Evolutionary conservation across 768 basidiomycete genomes (phyloP).

Genomic region (Leccinum truebloodii): DNA sequence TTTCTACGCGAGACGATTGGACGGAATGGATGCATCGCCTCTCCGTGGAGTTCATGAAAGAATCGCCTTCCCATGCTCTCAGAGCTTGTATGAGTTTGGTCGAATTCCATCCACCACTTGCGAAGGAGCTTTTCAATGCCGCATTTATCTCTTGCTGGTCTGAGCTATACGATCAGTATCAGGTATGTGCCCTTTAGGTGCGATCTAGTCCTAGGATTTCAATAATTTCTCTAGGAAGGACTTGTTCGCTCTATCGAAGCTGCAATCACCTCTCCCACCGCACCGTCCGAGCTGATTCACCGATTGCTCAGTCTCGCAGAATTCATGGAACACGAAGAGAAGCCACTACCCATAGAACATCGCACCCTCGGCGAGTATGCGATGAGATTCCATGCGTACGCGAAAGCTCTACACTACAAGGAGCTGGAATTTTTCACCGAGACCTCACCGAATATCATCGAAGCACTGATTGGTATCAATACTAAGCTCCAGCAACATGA

Average conservation of each 20-base stretch:
- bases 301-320: conserved; percentile 91
- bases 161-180: conserved; percentile 94
- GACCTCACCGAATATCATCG: conserved; percentile 86
- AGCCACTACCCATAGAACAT: conserved; percentile 90
- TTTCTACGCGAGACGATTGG: conserved; percentile 87
- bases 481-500: conserved; percentile 96
- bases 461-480: conserved; percentile 94
- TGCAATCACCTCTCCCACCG: conserved; percentile 75
- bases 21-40: conserved; percentile 92
- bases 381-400: conserved; percentile 90
- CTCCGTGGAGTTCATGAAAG: conserved; percentile 95
- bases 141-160: conserved; percentile 98
- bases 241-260: conserved; percentile 86
- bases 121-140: conserved; percentile 94
- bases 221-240: conserved; percentile 67
- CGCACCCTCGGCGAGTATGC: conserved; percentile 93
- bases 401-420: conserved; percentile 98
- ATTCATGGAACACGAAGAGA: conserved; percentile 99
- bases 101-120: conserved; percentile 86
- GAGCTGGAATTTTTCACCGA: conserved; percentile 96
- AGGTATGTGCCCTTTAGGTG: conserved; percentile 48
- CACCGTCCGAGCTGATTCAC: conserved; percentile 89
- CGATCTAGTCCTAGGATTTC: not conserved
- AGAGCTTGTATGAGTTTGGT: conserved; percentile 94
- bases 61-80: conserved; percentile 97